Conservation (phyloP, 202 grass and related monocot genomes). For the Dendrocalamus latiflorus region DNA sequence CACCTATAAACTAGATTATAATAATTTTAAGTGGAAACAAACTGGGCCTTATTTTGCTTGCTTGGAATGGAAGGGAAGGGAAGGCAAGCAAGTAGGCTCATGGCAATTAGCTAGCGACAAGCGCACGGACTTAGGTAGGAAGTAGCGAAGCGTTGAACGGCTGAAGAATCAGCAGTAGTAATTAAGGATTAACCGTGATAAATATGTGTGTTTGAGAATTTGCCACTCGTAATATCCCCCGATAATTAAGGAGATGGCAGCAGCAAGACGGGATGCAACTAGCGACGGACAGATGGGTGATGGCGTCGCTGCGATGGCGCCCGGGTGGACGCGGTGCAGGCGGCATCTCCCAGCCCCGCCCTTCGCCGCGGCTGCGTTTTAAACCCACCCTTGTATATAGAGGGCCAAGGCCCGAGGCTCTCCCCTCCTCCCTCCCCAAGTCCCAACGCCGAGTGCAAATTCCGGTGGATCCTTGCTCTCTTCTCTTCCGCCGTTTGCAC, state of each 20-base stretch:
- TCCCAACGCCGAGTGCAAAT: not conserved
- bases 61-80: not conserved
- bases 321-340: slow-evolving; percentile 25
- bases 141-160: not conserved
- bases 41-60: not conserved
- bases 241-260: not conserved
- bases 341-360: not conserved
- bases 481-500: not conserved
- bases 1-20: no score
- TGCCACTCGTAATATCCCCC: no score
- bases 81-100: no score
- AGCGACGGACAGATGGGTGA: not conserved
- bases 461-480: not conserved
- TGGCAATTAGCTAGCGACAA: not conserved
- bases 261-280: not conserved
- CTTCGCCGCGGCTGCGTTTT: not conserved
- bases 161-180: no score
- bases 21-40: no score
- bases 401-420: no score
- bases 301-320: not conserved
- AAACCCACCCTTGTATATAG: not conserved
- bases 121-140: not conserved
- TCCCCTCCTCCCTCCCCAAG: not conserved
- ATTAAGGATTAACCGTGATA: no score
- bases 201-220: no score